Evolutionary conservation across 768 basidiomycete genomes (phyloP), one percentile per base, ranked within the genome.

Genomic region (Cystobasidium onofrii): DNA sequence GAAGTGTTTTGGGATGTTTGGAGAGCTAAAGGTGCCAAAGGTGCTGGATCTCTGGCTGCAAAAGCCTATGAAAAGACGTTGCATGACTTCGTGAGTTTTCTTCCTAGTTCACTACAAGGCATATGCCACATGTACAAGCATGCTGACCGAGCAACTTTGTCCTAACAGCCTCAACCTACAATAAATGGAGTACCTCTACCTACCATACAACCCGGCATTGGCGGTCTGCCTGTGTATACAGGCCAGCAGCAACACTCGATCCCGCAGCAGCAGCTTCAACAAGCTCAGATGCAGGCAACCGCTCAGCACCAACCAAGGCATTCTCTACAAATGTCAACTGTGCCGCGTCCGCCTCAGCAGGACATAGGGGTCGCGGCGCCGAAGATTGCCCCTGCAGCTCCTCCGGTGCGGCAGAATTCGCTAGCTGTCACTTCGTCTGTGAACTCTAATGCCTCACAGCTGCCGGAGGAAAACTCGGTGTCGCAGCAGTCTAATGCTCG

Each of bases 1-100:
- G 44, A 55, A 44, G 75, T 78, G 54, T 76, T 76, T 52, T 74
- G 75, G 71, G 77, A 78, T 64, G 72, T 76, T 33, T 74, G 34
- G 36, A 39, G 63, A n/a, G 63, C 63, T 13, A 39, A 46, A 27
- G 63, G 63, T 20, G 63, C 34, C 6, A 64, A 52, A 55, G 50
- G 50, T 50, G 25, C 57, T 60, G 46, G 67, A 27, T 70, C 67
- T 20, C 23, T 34, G 31, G 71, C 71, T 63, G 71, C 60, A 9
- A 73, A 60, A 55, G 31, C 50, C 20, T 70, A 54, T 34, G 52
- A 33, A 33, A 12, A 41, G 25, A 36, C 67, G 4, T 29, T 50
- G 23, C 46, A 70, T 25, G 43, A 43, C 4, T 12, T 27, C 34
- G 63, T 64, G 34, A 64, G 63, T 64, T 25, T 36, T 27, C 12